Evolutionary conservation across 805 yeast species (phyloP), one percentile per base, ranked within the genome.

Genomic region (Teunomyces gatunensis): DNA sequence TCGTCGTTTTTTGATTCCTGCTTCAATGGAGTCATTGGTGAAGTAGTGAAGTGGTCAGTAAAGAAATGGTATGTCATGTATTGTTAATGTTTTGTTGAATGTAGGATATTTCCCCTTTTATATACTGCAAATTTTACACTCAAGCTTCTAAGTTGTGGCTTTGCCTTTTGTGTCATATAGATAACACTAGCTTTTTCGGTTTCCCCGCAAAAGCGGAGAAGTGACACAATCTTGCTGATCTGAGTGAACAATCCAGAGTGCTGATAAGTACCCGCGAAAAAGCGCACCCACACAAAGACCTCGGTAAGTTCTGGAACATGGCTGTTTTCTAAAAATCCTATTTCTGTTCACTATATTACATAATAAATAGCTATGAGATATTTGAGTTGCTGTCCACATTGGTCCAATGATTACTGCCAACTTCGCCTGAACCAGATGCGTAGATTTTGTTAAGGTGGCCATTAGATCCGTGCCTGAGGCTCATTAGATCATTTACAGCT

Each of bases 401-500:
- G 18, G 25, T 37, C 40, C 40, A 37, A n/a, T 10, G 29, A 12
- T 12, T 37, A 18, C 28, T 23, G 6, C 29, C 40, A 9, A 13
- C 40, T 21, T 10, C 40, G 9, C 25, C 25, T 6, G 40, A 6
- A 37, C 40, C 40, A 11, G 40, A 5, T 37, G 40, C n/a, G 15
- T 37, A 37, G 11, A 37, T 21, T 37, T 37, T 40, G 33, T 27
- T 40, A 15, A 28, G 23, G 17, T 40, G 32, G 34, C 43, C 43
- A 27, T 29, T 27, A 11, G 32, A 28, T 13, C 52, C 54, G 21
- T 48, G 48, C n/a, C 54, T 45, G 43, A 54, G 39, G 27, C 43
- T 54, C 54, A 54, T 52, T 37, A 54, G 46, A 37, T 54, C 57
- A 39, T 52, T 50, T 10, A 63, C 59, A 1, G 61, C 71, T 44